phyloP scores from a whole-genome alignment of 805 yeast genomes.

The Wickerhamiella australiensis region DNA sequence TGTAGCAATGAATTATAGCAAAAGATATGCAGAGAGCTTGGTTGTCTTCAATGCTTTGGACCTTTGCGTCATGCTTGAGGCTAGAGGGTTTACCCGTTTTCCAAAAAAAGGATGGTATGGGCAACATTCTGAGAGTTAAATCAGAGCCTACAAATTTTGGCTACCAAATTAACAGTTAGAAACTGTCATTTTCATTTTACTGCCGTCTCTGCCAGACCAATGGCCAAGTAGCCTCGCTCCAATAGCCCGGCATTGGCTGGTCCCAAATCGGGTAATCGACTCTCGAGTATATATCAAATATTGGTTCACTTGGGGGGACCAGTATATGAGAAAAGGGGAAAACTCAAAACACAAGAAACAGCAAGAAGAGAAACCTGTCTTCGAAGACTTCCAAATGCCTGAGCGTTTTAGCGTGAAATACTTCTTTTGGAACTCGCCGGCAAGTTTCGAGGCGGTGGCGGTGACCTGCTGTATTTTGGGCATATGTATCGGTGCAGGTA shows the following conservation, averaged over 20 bases:
- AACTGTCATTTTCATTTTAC: neutral
- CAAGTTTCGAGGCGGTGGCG: neutral
- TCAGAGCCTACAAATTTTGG: too few species aligned
- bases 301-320: neutral
- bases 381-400: neutral
- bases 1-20: too few species aligned
- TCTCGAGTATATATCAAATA: neutral
- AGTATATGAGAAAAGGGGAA: neutral
- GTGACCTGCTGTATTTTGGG: neutral
- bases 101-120: too few species aligned
- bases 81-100: too few species aligned
- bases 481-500: neutral
- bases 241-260: neutral
- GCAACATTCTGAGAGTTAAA: too few species aligned
- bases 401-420: neutral
- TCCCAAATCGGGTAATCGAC: slow-evolving; percentile 3
- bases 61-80: too few species aligned
- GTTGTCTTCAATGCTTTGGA: too few species aligned
- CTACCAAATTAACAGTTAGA: too few species aligned
- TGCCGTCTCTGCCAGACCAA: neutral
- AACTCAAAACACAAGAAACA: neutral
- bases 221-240: neutral
- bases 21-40: too few species aligned
- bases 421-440: slow-evolving; percentile 10
- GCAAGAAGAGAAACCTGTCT: neutral